A percentile compares a stretch with the other conserved stretches of the same genome.
Evolutionary conservation across 495 filamentous ascomycete species (phyloP).

Genomic region (Penicillium subrubescens): DNA sequence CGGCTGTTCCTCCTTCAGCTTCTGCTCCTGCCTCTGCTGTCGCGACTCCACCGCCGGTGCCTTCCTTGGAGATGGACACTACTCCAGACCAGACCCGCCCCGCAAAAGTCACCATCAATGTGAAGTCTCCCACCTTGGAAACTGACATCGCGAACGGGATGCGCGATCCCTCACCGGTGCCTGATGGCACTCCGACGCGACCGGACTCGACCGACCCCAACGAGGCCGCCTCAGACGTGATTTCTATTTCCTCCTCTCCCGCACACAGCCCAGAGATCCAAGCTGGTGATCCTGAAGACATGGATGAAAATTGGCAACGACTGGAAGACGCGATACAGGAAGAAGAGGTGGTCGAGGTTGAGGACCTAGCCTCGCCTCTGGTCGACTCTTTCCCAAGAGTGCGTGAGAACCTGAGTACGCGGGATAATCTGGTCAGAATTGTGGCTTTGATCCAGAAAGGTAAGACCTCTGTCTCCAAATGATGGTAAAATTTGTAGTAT

Average conservation of each 20-base stretch:
- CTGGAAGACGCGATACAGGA: conserved; percentile 41
- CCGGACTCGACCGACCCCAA: conserved; percentile 22
- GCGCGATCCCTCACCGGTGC: conserved; percentile 18
- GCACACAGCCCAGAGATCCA: conserved; percentile 56
- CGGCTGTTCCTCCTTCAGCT: conserved; percentile 13
- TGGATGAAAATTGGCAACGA: conserved; percentile 51
- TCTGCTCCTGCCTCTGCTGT: conserved; percentile 16
- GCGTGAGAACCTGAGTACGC: conserved; percentile 23
- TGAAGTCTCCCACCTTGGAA: conserved; percentile 40
- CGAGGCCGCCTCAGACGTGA: conserved; percentile 32
- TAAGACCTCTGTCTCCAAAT: conserved; percentile 20
- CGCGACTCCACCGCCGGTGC: conserved; percentile 27
- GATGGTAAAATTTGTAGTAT: neutral
- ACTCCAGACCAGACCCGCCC: conserved; percentile 38
- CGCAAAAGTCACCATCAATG: conserved; percentile 60
- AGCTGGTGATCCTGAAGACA: conserved; percentile 58
- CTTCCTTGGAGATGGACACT: conserved; percentile 36
- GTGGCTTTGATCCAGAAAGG: conserved; percentile 46
- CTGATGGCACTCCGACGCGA: conserved; percentile 13
- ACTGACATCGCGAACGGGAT: conserved; percentile 24
- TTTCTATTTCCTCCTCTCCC: conserved; percentile 54
- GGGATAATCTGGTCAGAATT: conserved; percentile 44
- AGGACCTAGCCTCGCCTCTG: conserved; percentile 29
- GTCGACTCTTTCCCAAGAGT: conserved; percentile 41
- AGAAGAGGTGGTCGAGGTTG: conserved; percentile 39